A percentile compares a stretch with the other conserved stretches of the same genome.
Evolutionary conservation across 257 asterid genomes (phyloP).

Genomic region (Solanum ossicruentum): DNA sequence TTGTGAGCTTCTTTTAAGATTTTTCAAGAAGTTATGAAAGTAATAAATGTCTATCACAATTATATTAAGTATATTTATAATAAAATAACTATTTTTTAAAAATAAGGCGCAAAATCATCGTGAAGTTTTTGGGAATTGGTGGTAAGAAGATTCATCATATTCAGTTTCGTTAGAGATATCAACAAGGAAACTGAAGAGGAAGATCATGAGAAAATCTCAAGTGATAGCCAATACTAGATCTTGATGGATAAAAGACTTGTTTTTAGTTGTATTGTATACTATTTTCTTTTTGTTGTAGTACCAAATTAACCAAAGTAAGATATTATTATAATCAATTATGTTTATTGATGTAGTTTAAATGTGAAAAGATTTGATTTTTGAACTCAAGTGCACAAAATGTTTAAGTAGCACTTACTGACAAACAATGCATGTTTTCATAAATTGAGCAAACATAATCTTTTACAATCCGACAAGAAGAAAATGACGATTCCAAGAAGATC

Average conservation of each 20-base stretch:
- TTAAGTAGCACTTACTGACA: neutral
- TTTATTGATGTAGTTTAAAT: neutral
- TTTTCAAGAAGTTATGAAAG: too few species aligned
- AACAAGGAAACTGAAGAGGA: neutral
- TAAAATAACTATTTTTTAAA: too few species aligned
- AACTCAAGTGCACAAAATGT: neutral
- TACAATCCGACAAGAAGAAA: neutral
- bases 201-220: neutral
- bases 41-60: too few species aligned
- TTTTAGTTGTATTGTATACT: neutral
- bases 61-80: too few species aligned
- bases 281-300: neutral
- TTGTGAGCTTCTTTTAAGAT: too few species aligned
- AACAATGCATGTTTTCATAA: neutral
- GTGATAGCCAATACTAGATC: conserved; percentile 16
- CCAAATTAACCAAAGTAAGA: neutral
- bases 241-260: neutral
- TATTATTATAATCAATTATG: neutral
- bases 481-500: neutral
- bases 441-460: neutral
- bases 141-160: neutral
- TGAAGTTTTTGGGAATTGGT: conserved; percentile 33
- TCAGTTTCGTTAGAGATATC: neutral
- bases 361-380: neutral
- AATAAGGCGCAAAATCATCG: conserved; percentile 16